These are phyloP conservation scores for Gaeumannomyces tritici DNA, from an alignment of 2,329 filamentous ascomycete genomes.

Conservation along the genomic window DNA sequence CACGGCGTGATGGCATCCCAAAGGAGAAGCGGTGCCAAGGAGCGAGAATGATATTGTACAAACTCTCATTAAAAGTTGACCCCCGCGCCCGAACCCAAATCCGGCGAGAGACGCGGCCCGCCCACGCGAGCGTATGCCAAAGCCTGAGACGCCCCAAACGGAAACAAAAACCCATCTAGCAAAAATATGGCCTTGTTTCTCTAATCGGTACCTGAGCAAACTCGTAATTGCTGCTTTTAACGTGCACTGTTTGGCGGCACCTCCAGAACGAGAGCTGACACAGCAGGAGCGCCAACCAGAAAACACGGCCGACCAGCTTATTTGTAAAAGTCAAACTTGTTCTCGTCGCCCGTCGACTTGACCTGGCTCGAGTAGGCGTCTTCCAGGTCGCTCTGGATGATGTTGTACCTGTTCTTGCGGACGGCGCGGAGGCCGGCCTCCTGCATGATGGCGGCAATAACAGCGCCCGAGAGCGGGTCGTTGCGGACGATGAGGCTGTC, in stretches of 20 bases:
- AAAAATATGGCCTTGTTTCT: not conserved
- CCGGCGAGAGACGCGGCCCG: no score
- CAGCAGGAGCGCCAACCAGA: not conserved
- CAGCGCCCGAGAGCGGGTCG: conserved; percentile 86
- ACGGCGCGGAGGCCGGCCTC: conserved; percentile 91
- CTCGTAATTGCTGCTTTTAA: not conserved
- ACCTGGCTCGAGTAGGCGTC: conserved; percentile 97
- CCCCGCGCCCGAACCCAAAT: no score
- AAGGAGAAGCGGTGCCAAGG: not conserved
- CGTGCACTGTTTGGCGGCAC: not conserved
- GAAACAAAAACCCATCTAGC: not conserved
- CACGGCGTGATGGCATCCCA: not conserved
- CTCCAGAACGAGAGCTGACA: no score
- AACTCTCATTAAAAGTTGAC: not conserved
- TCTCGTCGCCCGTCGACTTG: conserved; percentile 60
- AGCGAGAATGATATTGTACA: not conserved
- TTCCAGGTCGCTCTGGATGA: conserved; percentile 93
- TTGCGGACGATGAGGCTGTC: conserved; percentile 95
- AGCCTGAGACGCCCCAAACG: not conserved
- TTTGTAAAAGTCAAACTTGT: conserved; percentile 90
- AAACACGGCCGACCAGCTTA: conserved; percentile 27
- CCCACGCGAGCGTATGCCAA: not conserved
- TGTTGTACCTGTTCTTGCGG: conserved; percentile 97
- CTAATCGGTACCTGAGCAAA: not conserved
- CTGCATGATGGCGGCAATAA: conserved; percentile 99